phyloP scores from a whole-genome alignment of 2,329 filamentous ascomycete species.

The Clonostachys byssicola region DNA sequence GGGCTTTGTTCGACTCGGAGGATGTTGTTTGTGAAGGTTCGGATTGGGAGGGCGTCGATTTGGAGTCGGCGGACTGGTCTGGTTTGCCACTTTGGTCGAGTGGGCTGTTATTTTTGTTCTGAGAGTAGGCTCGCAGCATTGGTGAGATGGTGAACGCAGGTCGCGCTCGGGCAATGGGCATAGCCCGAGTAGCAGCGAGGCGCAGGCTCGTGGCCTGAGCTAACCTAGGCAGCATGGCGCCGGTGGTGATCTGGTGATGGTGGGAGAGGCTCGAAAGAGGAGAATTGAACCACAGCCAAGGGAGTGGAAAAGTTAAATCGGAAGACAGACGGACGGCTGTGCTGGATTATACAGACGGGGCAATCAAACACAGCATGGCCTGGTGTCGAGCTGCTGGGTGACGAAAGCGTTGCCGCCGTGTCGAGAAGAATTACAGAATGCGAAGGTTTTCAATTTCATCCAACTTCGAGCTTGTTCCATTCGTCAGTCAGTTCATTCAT shows the following conservation, averaged over 20 bases:
- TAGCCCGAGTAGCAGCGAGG: conserved; percentile 9
- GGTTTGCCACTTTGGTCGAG: no score
- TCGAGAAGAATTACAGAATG: no score
- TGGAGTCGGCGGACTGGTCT: neutral
- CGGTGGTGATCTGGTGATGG: neutral
- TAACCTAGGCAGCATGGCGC: conserved; percentile 32
- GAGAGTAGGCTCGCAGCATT: conserved; percentile 20
- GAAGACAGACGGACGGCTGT: neutral
- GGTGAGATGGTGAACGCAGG: conserved; percentile 14
- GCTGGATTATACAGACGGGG: no score
- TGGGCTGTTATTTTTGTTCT: conserved; percentile 5
- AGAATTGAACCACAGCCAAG: no score
- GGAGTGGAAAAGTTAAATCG: no score
- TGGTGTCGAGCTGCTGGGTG: no score
- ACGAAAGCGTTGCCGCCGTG: no score
- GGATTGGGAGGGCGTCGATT: neutral
- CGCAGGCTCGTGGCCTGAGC: conserved; percentile 24
- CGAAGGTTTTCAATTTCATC: no score
- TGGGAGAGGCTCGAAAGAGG: no score
- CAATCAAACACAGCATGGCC: no score
- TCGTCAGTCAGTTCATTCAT: no score
- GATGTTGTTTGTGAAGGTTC: conserved; percentile 8
- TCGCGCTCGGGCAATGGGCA: conserved; percentile 4
- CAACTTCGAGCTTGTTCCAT: no score
- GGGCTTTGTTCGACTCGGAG: conserved; percentile 9